These are phyloP conservation scores for Verticillium klebahnii DNA, from an alignment of 2,329 filamentous ascomycete species.

Conservation along the genomic window DNA sequence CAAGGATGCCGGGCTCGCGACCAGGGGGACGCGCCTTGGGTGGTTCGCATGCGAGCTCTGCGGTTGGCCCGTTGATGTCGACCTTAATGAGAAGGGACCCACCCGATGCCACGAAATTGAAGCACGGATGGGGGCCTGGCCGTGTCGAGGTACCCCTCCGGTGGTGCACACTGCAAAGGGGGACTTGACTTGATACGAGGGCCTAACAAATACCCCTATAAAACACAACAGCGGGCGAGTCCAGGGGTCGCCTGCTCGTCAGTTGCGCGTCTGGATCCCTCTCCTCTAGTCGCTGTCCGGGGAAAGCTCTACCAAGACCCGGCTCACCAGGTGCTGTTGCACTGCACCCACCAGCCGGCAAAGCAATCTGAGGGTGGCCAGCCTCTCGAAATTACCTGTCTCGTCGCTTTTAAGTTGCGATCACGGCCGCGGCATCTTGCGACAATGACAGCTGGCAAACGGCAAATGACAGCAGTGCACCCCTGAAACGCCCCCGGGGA, in stretches of 20 bases:
- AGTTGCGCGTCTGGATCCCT: not conserved
- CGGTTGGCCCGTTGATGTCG: not conserved
- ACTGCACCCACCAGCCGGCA: not conserved
- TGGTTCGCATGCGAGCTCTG: not conserved
- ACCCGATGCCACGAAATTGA: not conserved
- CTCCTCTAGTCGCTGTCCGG: not conserved
- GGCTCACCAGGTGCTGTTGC: not conserved
- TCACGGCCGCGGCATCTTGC: not conserved
- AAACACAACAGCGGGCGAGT: not conserved
- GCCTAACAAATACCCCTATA: slow-evolving; percentile 2
- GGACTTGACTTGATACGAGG: not conserved
- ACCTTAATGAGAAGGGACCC: slow-evolving; percentile 1
- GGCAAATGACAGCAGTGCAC: not conserved
- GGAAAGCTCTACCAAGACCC: not conserved
- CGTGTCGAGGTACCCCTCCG: not conserved
- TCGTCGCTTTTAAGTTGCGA: not conserved
- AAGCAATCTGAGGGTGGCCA: not conserved
- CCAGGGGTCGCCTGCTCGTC: not conserved
- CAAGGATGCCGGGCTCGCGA: slow-evolving; percentile 1
- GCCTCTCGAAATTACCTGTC: not conserved
- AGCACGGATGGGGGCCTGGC: slow-evolving; percentile 2
- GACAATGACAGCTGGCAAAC: slow-evolving; percentile 1
- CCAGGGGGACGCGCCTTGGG: not conserved
- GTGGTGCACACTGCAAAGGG: not conserved
- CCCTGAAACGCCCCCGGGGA: not conserved